Evolutionary conservation across 2,329 filamentous ascomycete species (phyloP), one percentile per base, ranked within the genome.

Genomic region (Phialemonium atrogriseum): DNA sequence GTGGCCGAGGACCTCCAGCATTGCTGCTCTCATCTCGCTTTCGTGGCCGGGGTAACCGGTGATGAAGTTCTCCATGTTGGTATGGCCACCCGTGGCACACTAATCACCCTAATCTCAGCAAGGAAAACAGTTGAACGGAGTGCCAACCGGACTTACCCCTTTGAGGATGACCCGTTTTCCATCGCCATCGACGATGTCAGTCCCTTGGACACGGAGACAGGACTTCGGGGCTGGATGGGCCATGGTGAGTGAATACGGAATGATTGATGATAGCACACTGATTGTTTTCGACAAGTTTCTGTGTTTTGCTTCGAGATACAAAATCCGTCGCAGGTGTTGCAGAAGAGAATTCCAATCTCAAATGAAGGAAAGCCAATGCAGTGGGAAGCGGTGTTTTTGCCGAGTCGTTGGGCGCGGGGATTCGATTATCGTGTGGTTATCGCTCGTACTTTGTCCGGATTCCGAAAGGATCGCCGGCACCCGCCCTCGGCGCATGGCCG

Each of bases 11-110:
- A 68, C 66, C 30, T 62, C 55, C 3, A 61, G 51, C 56, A 76
- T 63, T 2, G 68, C 62, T 9, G 59, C 58, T 7, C 69, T 61
- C 40, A 70, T 64, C 41, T 73, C 60, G 24, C 54, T 56, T 48
- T 76, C 72, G 37, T 71, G 68, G 14, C 67, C 72, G 7, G 70
- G 58, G 40, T 65, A 76, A 15, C 72, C 72, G 1, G 67, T 71
- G 42, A 76, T 75, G 58, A 75, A 75, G 45, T 73, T 74, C 46
- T 48, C 45, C 44, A 46, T 46, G 34, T 48, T 48, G 15, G 36
- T 38, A 24, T 40, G 37, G 13, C 41, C 43, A 11, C 45, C 43
- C 5, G 38, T 42, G 16, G 40, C 42, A 10, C 31, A 30, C 40
- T 43, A 21, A 13, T 14, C 6, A 2, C 14, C 8, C 11, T 16